A percentile compares a stretch with the other conserved stretches of the same genome.
Conservation (phyloP, 2,329 filamentous ascomycete genomes). For the Alternaria ventricosa region DNA sequence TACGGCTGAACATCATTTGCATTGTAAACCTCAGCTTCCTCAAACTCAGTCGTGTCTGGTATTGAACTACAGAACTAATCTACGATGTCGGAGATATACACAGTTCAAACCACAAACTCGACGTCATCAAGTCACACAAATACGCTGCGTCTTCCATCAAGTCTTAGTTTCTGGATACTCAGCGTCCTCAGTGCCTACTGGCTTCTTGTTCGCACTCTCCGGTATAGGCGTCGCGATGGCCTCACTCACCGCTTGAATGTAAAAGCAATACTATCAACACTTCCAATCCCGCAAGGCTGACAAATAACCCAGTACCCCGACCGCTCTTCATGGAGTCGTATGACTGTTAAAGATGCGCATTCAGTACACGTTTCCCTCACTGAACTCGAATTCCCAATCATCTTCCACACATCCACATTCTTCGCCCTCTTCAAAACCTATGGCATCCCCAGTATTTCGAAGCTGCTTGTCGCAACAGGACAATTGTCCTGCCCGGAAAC, state of each 20-base stretch:
- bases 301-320: not conserved
- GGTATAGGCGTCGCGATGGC: not conserved
- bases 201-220: not conserved
- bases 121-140: not conserved
- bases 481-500: conserved; percentile 34
- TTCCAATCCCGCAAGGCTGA: not conserved
- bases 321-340: not conserved
- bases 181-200: not conserved
- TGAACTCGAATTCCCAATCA: not conserved
- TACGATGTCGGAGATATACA: not conserved
- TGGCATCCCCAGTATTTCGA: conserved; percentile 47
- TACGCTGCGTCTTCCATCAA: not conserved
- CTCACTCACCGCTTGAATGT: not conserved
- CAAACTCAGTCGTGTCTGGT: not conserved
- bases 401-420: not conserved
- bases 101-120: not conserved
- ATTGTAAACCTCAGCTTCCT: not conserved
- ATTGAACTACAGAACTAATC: not conserved
- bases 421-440: conserved; percentile 36
- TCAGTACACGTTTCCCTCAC: not conserved
- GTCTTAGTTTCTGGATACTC: not conserved
- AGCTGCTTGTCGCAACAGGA: conserved; percentile 42
- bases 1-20: not conserved
- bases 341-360: not conserved
- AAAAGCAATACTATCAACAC: not conserved